Evolutionary conservation across 768 basidiomycete genomes (phyloP), one percentile per base, ranked within the genome.

Genomic region (Sporobolomyces roseus): DNA sequence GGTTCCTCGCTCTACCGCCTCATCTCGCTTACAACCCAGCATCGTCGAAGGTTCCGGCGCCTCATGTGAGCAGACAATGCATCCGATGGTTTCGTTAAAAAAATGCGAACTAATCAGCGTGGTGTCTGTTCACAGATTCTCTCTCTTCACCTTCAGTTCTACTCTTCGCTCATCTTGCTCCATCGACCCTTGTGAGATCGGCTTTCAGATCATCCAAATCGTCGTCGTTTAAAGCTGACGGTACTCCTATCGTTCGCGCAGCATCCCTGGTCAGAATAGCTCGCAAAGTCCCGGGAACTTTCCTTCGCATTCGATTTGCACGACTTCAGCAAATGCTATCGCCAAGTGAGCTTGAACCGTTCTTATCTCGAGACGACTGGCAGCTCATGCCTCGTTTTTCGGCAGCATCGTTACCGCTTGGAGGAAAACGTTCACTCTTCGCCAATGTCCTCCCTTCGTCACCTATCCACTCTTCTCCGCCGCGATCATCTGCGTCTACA

Each of bases 391-490:
- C 17, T 38, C 23, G n/a, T 33, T n/a, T 27, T 12, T 25, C 33
- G 16, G 3, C 56, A 75, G 71, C 58, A 75, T 74, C 58, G 66
- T 73, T 30, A 62, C 74, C 17, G 56, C 66, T 16, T 78, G 74
- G 63, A 49, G 65, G 19, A 73, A 77, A 58, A 70, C 68, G 2
- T 77, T 75, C 65, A 69, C 68, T 9, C 65, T 77, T 19, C 71
- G 74, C 8, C 76, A 76, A 32, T 72, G 70, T 35, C 73, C 74
- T 0, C 75, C 77, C 1, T 75, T 77, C 61, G 43, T 78, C 41
- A 74, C 74, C 17, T 79, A 76, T 64, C 76, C 75, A 45, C 63
- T 78, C 55, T 78, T 78, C 70, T 73, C 59, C 45, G 78, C 78
- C 13, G 75, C 72, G 50, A 76, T 78, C 72, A 78, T 78, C 36